A percentile compares a stretch with the other conserved stretches of the same genome.
Evolutionary conservation across 108 stramenopile genomes (phyloP).

Genomic region (Cyclostephanos tholiformis): DNA sequence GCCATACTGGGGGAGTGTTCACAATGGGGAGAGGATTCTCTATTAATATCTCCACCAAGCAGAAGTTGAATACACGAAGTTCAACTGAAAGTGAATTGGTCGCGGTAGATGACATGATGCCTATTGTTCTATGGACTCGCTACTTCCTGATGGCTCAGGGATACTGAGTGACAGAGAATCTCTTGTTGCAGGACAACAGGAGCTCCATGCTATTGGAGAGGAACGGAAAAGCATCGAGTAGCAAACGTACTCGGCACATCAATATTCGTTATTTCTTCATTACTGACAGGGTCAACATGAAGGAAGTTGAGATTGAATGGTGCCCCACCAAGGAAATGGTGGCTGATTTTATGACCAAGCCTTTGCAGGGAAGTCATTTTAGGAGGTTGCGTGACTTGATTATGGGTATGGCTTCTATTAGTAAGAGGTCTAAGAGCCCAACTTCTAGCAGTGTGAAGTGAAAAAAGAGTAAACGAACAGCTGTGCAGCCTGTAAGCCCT

Average conservation of each 20-base stretch:
- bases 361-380: no score
- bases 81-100: conserved; percentile 60
- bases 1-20: no score
- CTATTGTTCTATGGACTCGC: conserved; percentile 53
- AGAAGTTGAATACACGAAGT: conserved; percentile 48
- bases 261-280: conserved; percentile 5
- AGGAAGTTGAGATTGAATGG: no score
- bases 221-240: conserved; percentile 47
- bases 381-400: no score
- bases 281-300: neutral
- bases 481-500: no score
- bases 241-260: conserved; percentile 57
- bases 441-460: no score
- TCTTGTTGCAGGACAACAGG: conserved; percentile 57
- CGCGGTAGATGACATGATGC: conserved; percentile 46
- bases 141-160: conserved; percentile 59
- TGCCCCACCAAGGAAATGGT: no score
- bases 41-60: conserved; percentile 31
- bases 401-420: no score
- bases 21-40: neutral
- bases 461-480: no score
- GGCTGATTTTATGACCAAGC: no score
- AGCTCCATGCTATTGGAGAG: conserved; percentile 62
- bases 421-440: no score
- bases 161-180: conserved; percentile 30